Conservation (phyloP, 1,284 basidiomycete genomes). For the Heterobasidion parviporum region DNA sequence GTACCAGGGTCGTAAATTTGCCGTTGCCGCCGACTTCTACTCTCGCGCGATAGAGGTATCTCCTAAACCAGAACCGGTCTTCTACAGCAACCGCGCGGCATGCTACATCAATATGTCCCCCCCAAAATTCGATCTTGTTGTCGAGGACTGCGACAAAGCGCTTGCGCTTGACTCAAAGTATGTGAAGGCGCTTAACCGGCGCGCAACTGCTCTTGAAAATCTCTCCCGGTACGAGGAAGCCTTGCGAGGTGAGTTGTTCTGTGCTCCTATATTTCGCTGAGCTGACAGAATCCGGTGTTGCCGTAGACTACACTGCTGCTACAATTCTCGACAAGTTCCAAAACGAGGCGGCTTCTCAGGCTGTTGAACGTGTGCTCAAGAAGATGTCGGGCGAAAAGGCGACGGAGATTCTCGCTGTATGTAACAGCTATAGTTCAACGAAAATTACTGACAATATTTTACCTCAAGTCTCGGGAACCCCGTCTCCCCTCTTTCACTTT, state of each 20-base stretch:
- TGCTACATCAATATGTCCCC: conserved; percentile 92
- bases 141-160: conserved; percentile 89
- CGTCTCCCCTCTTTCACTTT: conserved; percentile 89
- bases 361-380: conserved; percentile 91
- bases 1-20: conserved; percentile 77
- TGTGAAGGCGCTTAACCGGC: conserved; percentile 92
- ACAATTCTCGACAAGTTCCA: conserved; percentile 93
- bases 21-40: conserved; percentile 78
- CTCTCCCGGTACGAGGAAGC: conserved; percentile 72
- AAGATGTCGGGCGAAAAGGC: conserved; percentile 73
- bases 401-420: conserved; percentile 56
- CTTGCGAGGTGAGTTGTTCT: conserved; percentile 54
- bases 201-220: conserved; percentile 81
- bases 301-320: conserved; percentile 86
- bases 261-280: background rate
- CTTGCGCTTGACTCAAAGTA: conserved; percentile 82
- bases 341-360: conserved; percentile 71
- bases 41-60: conserved; percentile 86
- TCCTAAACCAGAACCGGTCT: conserved; percentile 86
- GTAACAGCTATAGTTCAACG: conserved; percentile 12
- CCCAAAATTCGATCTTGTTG: conserved; percentile 76
- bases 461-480: conserved; percentile 61
- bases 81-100: conserved; percentile 96
- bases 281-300: background rate
- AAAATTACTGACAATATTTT: conserved; percentile 1